phyloP scores from a whole-genome alignment of 2,329 filamentous ascomycete species.

The Curvularia lunata region DNA sequence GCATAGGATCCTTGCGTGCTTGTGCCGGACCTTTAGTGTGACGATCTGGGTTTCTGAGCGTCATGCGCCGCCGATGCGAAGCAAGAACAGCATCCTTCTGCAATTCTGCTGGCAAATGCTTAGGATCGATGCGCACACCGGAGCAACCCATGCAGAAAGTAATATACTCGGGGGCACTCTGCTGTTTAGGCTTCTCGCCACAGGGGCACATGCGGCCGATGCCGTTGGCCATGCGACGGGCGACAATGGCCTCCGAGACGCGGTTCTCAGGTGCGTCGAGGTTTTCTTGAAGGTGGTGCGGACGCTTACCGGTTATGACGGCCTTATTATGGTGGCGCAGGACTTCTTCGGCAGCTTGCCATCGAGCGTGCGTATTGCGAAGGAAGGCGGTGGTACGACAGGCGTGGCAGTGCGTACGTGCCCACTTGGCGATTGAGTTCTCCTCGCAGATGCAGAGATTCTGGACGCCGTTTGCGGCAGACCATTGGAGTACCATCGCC shows the following conservation, averaged over 20 bases:
- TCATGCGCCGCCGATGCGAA: background rate
- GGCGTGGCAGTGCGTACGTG: background rate
- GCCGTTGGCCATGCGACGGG: background rate
- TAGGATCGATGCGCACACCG: constrained; percentile 1
- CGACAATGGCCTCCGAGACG: background rate
- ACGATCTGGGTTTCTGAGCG: background rate
- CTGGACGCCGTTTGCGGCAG: background rate
- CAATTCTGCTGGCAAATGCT: background rate
- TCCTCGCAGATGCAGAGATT: background rate
- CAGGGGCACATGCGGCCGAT: constrained; percentile 3
- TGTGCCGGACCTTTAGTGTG: background rate
- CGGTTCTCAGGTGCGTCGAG: background rate
- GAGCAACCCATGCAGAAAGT: constrained; percentile 1
- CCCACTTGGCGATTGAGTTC: background rate
- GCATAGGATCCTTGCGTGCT: background rate
- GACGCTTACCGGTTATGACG: background rate
- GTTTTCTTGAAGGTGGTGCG: background rate
- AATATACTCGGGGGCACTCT: constrained; percentile 1
- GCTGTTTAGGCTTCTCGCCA: background rate
- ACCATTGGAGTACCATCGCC: background rate
- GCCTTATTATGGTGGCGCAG: background rate
- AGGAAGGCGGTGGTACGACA: background rate
- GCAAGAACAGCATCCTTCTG: background rate
- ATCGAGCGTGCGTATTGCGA: no score
- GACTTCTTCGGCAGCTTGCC: background rate